Conservation (phyloP, 1,284 basidiomycete genomes). For the Caloboletus firmus region DNA sequence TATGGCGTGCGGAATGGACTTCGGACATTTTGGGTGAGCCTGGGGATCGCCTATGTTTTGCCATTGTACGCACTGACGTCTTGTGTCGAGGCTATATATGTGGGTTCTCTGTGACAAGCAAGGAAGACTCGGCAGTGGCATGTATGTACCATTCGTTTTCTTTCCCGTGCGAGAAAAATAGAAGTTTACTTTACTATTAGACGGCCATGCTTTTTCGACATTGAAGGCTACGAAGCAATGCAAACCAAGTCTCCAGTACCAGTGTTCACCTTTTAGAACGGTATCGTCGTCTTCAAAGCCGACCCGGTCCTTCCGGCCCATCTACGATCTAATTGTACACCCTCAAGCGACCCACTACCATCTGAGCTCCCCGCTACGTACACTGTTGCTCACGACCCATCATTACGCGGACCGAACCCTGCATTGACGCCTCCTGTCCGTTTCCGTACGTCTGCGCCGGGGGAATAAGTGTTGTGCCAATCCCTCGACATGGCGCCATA, state of each 20-base stretch:
- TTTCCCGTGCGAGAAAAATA: too few relatives aligned
- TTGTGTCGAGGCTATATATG: too few relatives aligned
- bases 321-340: conserved; percentile 31
- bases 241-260: conserved; percentile 44
- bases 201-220: conserved; percentile 50
- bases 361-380: conserved; percentile 16
- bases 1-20: too few relatives aligned
- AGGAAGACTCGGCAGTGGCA: too few relatives aligned
- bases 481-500: too few relatives aligned
- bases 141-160: too few relatives aligned
- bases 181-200: too few relatives aligned
- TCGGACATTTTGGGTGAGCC: too few relatives aligned
- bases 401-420: conserved; percentile 27
- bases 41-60: too few relatives aligned
- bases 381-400: conserved; percentile 13
- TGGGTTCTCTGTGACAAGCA: conserved; percentile 28
- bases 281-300: conserved; percentile 50
- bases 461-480: too few relatives aligned
- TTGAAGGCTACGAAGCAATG: conserved; percentile 36
- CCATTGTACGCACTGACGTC: too few relatives aligned
- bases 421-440: conserved; percentile 38
- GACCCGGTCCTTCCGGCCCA: conserved; percentile 44
- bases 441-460: conserved; percentile 45
- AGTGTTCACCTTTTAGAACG: conserved; percentile 62
- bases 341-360: too few relatives aligned